Conservation (phyloP, 2,329 filamentous ascomycete species). For the Fusarium pseudoanthophilum region DNA sequence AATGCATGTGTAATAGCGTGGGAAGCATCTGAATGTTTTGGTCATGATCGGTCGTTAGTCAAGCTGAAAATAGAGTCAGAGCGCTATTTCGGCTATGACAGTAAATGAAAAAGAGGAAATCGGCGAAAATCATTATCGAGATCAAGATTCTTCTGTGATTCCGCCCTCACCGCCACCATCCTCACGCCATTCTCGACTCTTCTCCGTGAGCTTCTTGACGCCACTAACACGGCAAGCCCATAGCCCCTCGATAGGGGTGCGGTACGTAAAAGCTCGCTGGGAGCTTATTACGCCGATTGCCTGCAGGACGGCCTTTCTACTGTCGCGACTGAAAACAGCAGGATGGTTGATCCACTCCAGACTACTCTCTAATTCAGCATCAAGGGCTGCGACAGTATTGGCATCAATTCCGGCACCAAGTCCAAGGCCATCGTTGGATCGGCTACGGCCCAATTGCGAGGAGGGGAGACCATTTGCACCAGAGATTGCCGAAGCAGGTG, state of each 20-base stretch:
- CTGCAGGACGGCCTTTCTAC: constrained; percentile 93
- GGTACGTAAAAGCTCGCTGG: constrained; percentile 92
- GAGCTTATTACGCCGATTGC: constrained; percentile 97
- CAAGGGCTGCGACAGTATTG: constrained; percentile 83
- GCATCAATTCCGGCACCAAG: constrained; percentile 82
- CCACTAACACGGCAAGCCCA: constrained; percentile 88
- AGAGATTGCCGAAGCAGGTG: constrained; percentile 60
- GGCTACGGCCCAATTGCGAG: constrained; percentile 60
- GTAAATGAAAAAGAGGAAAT: constrained; percentile 28
- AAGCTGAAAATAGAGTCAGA: constrained; percentile 35
- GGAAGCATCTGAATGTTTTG: constrained; percentile 36
- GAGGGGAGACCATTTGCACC: constrained; percentile 53
- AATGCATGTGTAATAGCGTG: constrained; percentile 36
- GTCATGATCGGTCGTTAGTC: constrained; percentile 44
- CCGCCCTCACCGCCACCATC: constrained; percentile 78
- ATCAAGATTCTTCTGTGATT: constrained; percentile 69
- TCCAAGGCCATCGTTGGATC: constrained; percentile 68
- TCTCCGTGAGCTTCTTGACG: constrained; percentile 82
- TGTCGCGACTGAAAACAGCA: constrained; percentile 92
- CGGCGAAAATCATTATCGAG: constrained; percentile 5
- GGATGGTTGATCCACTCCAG: constrained; percentile 99
- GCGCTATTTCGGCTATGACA: constrained; percentile 34
- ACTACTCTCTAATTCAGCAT: constrained; percentile 88
- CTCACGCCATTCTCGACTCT: constrained; percentile 92
- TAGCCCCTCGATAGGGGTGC: constrained; percentile 86